These are phyloP conservation scores for Gloeopeniophorella convolvens DNA, from an alignment of 768 basidiomycete species.

Conservation along the genomic window DNA sequence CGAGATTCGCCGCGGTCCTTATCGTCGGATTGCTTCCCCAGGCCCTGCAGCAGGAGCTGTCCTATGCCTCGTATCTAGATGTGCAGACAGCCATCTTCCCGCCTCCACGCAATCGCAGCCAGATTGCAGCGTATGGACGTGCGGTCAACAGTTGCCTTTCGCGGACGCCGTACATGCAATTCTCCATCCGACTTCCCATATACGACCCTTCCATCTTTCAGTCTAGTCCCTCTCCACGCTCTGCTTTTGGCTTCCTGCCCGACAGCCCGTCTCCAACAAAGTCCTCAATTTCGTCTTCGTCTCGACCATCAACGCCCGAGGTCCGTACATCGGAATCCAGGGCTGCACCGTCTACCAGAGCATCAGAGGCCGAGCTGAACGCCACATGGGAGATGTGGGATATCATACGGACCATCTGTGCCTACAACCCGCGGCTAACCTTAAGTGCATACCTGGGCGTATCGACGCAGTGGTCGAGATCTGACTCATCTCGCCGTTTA, in stretches of 20 bases:
- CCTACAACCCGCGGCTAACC: conserved; percentile 68
- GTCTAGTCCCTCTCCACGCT: conserved; percentile 26
- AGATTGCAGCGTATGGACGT: conserved; percentile 90
- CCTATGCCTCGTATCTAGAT: conserved; percentile 90
- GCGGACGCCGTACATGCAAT: conserved; percentile 61
- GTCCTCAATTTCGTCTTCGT: conserved; percentile 16
- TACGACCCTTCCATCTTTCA: conserved; percentile 66
- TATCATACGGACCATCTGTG: conserved; percentile 82
- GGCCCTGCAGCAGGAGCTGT: conserved; percentile 90
- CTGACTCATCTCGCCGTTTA: conserved; percentile 31
- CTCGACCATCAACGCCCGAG: conserved; percentile 21
- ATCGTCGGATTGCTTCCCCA: conserved; percentile 29
- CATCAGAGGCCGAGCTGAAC: conserved; percentile 54
- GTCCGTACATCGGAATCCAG: conserved; percentile 24
- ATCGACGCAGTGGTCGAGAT: conserved; percentile 5
- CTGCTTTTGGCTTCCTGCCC: conserved; percentile 23
- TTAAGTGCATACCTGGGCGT: conserved; percentile 44
- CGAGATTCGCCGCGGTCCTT: conserved; percentile 9
- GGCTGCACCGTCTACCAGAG: conserved; percentile 27
- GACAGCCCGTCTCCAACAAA: neutral
- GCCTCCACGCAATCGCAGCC: conserved; percentile 74
- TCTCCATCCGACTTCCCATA: conserved; percentile 80
- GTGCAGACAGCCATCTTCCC: conserved; percentile 83
- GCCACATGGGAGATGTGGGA: conserved; percentile 99
- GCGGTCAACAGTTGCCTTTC: conserved; percentile 75